Percentiles rank a stretch among this genome's conserved stretches.
These are phyloP conservation scores for Kalanchoe fedtschenkoi DNA, from an alignment of 164 flowering plant genomes.

Conservation along the genomic window DNA sequence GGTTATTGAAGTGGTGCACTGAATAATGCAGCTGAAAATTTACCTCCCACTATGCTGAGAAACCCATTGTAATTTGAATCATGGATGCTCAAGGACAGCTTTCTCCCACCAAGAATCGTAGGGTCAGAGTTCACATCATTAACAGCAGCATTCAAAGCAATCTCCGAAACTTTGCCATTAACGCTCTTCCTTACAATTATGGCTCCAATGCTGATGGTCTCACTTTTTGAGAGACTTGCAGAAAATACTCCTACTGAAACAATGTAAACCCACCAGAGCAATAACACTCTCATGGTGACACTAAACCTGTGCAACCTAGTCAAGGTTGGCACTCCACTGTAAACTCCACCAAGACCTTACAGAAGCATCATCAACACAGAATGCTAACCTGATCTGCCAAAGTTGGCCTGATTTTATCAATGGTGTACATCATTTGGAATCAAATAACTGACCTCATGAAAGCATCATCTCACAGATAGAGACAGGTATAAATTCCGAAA, in stretches of 20 bases:
- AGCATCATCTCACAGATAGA: not conserved
- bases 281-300: slow-evolving; percentile 20
- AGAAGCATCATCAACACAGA: not conserved
- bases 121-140: slow-evolving; percentile 65
- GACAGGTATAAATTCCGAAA: slow-evolving; percentile 1
- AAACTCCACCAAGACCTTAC: not conserved
- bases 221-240: slow-evolving; percentile 15
- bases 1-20: not conserved
- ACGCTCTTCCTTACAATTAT: slow-evolving; percentile 38
- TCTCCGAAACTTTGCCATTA: slow-evolving; percentile 48
- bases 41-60: slow-evolving; percentile 58
- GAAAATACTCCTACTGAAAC: slow-evolving; percentile 10
- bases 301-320: not conserved
- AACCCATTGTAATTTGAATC: slow-evolving; percentile 65
- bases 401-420: not conserved
- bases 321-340: not conserved
- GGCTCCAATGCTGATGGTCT: slow-evolving; percentile 47
- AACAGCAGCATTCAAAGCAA: slow-evolving; percentile 68
- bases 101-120: slow-evolving; percentile 46
- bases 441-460: not conserved
- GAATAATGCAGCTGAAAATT: not conserved
- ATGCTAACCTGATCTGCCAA: not conserved
- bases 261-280: slow-evolving; percentile 11
- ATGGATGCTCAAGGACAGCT: slow-evolving; percentile 32
- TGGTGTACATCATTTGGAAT: not conserved